Conservation (phyloP, 2,329 filamentous ascomycete species). For the Phialophora expanda region DNA sequence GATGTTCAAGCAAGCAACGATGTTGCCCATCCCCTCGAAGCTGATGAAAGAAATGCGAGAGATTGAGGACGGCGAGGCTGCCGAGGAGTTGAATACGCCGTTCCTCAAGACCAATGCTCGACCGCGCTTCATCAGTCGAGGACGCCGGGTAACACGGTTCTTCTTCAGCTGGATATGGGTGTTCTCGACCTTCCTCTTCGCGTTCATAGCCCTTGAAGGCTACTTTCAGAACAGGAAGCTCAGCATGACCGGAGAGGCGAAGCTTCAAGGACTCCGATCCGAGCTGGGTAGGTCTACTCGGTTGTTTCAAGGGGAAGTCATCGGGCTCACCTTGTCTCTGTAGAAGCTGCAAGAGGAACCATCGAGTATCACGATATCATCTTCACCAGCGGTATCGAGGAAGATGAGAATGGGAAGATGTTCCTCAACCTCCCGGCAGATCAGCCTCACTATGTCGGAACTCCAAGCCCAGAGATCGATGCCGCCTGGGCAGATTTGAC, state of each 20-base stretch:
- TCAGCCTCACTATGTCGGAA: constrained; percentile 1
- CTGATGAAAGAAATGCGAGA: constrained; percentile 3
- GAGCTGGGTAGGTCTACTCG: not conserved
- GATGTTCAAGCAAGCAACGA: not conserved
- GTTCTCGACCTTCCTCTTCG: not conserved
- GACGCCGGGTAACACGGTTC: not conserved
- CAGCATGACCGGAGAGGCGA: not conserved
- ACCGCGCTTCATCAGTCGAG: not conserved
- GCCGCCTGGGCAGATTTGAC: not conserved
- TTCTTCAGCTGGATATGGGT: constrained; percentile 2
- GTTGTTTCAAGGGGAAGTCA: too few species aligned
- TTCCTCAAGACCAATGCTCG: not conserved
- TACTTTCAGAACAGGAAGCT: not conserved
- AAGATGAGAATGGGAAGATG: constrained; percentile 1
- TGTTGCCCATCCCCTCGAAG: not conserved
- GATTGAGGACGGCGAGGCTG: not conserved
- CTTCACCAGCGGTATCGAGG: constrained; percentile 1
- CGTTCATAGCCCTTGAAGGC: constrained; percentile 2
- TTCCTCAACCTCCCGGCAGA: not conserved
- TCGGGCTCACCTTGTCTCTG: too few species aligned
- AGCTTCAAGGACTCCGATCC: not conserved
- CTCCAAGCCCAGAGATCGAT: not conserved
- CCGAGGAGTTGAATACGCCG: not conserved
- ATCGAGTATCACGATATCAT: constrained; percentile 1
- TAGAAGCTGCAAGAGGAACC: constrained; percentile 1